phyloP scores from a whole-genome alignment of 176 grass and related monocot species.

The Carex scoparia region DNA sequence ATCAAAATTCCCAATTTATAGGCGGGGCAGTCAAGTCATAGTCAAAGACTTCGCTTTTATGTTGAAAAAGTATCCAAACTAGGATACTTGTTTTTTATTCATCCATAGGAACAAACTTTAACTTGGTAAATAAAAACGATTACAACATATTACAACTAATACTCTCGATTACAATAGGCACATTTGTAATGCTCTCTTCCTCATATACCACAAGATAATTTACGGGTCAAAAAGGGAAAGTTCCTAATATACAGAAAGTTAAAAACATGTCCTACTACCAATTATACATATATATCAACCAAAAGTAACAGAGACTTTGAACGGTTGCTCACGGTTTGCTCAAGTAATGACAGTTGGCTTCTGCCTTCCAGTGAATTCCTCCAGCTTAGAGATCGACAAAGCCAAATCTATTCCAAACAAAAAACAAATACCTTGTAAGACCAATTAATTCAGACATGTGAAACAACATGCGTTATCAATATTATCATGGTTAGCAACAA shows the following conservation, averaged over 20 bases:
- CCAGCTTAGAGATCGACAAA: conserved; percentile 74
- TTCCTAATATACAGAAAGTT: neutral
- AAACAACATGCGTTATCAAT: neutral
- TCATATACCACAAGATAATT: neutral
- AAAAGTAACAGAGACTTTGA: conserved; percentile 11
- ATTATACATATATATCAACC: neutral
- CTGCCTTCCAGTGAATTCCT: conserved; percentile 79
- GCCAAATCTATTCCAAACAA: conserved; percentile 55
- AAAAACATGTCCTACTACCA: neutral
- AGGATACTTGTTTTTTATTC: conserved; percentile 4
- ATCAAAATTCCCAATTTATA: neutral
- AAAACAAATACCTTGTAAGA: conserved; percentile 1
- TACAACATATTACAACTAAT: neutral
- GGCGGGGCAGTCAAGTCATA: neutral
- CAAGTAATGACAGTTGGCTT: conserved; percentile 82
- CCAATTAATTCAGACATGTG: neutral
- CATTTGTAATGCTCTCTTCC: neutral
- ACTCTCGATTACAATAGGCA: neutral
- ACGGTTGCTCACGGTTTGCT: neutral
- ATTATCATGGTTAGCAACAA: neutral
- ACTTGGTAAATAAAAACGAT: neutral
- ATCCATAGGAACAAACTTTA: neutral
- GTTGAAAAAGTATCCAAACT: neutral
- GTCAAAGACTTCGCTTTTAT: neutral
- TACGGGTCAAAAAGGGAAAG: neutral